phyloP scores from a whole-genome alignment of 768 basidiomycete genomes.

The Rhodotorula diobovata region DNA sequence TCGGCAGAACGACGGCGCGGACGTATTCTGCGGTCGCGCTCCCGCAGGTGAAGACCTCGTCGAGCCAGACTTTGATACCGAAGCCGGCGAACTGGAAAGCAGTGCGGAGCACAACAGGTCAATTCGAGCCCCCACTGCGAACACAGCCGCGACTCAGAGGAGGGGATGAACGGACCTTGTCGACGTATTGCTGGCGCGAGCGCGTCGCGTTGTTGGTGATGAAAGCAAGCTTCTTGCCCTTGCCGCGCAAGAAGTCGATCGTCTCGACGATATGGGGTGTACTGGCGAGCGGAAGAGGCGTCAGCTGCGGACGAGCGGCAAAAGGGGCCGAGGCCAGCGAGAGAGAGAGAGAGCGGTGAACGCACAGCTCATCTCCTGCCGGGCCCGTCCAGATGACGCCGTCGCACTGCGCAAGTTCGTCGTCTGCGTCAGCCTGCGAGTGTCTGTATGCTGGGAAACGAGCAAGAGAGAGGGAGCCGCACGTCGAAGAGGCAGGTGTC shows the following conservation, averaged over 20 bases:
- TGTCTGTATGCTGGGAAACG: not conserved
- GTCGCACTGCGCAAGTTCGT: constrained; percentile 42
- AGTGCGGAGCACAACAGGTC: too few species aligned
- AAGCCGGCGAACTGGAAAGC: constrained; percentile 49
- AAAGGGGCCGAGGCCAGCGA: too few species aligned
- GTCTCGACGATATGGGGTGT: constrained; percentile 28
- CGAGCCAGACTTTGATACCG: constrained; percentile 52
- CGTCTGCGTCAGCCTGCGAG: too few species aligned
- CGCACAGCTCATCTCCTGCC: constrained; percentile 20
- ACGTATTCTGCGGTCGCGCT: constrained; percentile 75
- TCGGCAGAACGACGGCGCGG: constrained; percentile 61
- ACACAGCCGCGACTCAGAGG: too few species aligned
- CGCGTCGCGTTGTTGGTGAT: constrained; percentile 79
- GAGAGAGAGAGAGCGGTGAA: not conserved
- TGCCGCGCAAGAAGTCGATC: constrained; percentile 19
- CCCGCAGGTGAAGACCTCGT: constrained; percentile 92
- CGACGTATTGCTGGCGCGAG: constrained; percentile 76
- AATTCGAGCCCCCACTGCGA: too few species aligned
- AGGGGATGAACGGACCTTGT: constrained; percentile 56
- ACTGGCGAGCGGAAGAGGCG: not conserved
- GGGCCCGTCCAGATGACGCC: constrained; percentile 51
- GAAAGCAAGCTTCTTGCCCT: constrained; percentile 70
- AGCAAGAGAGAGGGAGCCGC: not conserved
- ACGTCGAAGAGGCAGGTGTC: constrained; percentile 48
- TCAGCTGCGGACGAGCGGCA: not conserved